Evolutionary conservation across 768 basidiomycete species (phyloP).

Genomic region (Kwoniella sp.): DNA sequence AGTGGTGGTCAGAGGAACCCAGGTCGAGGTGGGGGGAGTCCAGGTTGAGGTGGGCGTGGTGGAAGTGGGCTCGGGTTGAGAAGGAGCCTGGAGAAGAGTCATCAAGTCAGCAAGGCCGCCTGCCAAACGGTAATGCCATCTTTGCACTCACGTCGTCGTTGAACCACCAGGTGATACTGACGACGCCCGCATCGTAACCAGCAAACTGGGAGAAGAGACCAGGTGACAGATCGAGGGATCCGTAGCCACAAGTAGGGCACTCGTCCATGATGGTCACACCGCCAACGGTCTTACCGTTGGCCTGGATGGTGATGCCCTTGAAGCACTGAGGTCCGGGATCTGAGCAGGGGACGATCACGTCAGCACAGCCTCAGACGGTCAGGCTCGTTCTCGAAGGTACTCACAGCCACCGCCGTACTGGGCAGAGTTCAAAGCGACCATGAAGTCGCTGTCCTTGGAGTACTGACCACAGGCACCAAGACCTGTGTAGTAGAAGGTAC

Average conservation of each 20-base stretch:
- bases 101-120: conserved; percentile 1
- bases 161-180: conserved; percentile 44
- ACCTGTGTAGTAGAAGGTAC: conserved; percentile 17
- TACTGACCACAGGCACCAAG: conserved; percentile 29
- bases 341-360: neutral
- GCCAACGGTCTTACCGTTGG: conserved; percentile 31
- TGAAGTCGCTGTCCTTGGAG: conserved; percentile 31
- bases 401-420: conserved; percentile 42
- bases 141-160: conserved; percentile 15
- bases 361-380: neutral
- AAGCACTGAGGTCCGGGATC: conserved; percentile 47
- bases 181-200: conserved; percentile 21
- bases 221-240: conserved; percentile 37
- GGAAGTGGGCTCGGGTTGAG: conserved; percentile 12
- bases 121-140: neutral
- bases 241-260: conserved; percentile 43
- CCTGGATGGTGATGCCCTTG: conserved; percentile 36
- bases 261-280: conserved; percentile 40
- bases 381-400: conserved; percentile 1
- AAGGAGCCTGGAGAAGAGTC: neutral
- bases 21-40: conserved; percentile 15
- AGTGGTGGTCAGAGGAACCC: conserved; percentile 9
- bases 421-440: conserved; percentile 39
- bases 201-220: conserved; percentile 41
- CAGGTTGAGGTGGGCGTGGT: conserved; percentile 23